Evolutionary conservation across 2,329 filamentous ascomycete genomes (phyloP).

Genomic region (Fonsecaea pedrosoi): DNA sequence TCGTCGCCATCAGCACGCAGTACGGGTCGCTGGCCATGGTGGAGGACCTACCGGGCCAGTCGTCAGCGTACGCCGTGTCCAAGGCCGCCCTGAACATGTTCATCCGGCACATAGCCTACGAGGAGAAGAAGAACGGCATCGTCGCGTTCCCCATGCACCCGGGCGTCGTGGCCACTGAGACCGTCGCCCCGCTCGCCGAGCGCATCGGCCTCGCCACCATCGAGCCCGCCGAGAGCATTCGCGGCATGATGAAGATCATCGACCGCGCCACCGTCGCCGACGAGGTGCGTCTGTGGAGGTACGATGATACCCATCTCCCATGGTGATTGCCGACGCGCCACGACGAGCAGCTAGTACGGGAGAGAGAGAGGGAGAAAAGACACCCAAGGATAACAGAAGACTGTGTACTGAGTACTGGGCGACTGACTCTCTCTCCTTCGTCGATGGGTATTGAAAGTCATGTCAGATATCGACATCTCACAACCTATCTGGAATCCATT

Average conservation of each 20-base stretch:
- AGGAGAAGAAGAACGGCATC: conserved; percentile 46
- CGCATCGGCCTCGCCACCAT: conserved; percentile 50
- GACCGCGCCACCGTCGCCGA: conserved; percentile 43
- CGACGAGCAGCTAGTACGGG: background rate
- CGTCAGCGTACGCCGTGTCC: conserved; percentile 48
- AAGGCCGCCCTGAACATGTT: conserved; percentile 56
- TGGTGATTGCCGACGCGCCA: conserved; percentile 30
- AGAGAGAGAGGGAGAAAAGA: background rate
- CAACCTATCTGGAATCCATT: too few species aligned
- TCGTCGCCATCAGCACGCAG: conserved; percentile 30
- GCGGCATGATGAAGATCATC: conserved; percentile 49
- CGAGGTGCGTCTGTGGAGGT: conserved; percentile 38
- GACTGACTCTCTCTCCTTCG: too few species aligned
- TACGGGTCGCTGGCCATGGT: conserved; percentile 31
- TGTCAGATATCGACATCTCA: too few species aligned
- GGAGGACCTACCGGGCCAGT: conserved; percentile 26
- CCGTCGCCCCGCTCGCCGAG: conserved; percentile 18
- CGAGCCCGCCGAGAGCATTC: conserved; percentile 48
- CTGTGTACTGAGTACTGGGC: too few species aligned
- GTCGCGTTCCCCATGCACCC: conserved; percentile 52
- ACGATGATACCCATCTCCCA: conserved; percentile 36
- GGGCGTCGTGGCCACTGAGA: conserved; percentile 53
- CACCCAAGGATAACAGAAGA: too few species aligned
- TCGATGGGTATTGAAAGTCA: too few species aligned
- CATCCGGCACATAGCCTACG: conserved; percentile 50